phyloP scores from a whole-genome alignment of 2,329 filamentous ascomycete species.

The Rutstroemia sydowiana region DNA sequence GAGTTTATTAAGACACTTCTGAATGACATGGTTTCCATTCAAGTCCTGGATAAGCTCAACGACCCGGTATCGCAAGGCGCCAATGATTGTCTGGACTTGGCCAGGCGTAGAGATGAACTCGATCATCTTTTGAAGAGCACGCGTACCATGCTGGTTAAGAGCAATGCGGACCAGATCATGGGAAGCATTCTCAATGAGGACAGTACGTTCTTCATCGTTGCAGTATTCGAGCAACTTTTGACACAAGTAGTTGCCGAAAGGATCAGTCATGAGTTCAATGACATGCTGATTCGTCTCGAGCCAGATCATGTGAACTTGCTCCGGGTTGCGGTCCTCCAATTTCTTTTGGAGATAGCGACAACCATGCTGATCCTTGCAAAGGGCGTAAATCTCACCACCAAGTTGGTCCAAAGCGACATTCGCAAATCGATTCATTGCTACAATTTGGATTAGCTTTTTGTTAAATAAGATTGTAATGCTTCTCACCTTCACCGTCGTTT shows the following conservation, averaged over 20 bases:
- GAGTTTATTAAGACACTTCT: slow-evolving; percentile 97
- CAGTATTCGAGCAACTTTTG: slow-evolving; percentile 96
- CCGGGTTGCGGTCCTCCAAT: slow-evolving; percentile 78
- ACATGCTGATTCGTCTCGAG: slow-evolving; percentile 89
- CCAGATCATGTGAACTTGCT: slow-evolving; percentile 89
- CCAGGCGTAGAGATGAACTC: slow-evolving; percentile 83
- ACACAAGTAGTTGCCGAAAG: slow-evolving; percentile 98
- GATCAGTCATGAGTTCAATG: slow-evolving; percentile 96
- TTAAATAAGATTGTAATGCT: background rate
- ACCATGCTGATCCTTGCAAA: slow-evolving; percentile 97
- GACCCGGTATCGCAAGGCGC: slow-evolving; percentile 73
- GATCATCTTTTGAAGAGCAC: slow-evolving; percentile 98
- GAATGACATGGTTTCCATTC: slow-evolving; percentile 98
- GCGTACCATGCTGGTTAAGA: slow-evolving; percentile 92
- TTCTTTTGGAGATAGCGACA: slow-evolving; percentile 97
- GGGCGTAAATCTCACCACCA: slow-evolving; percentile 72
- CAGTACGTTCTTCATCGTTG: slow-evolving; percentile 89
- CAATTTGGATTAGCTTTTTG: slow-evolving; percentile 13
- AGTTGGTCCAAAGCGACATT: slow-evolving; percentile 77
- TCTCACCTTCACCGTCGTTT: slow-evolving; percentile 62
- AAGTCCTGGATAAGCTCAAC: slow-evolving; percentile 94
- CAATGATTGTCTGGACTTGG: slow-evolving; percentile 82
- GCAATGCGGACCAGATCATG: slow-evolving; percentile 87
- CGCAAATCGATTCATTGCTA: slow-evolving; percentile 71
- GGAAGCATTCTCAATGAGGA: slow-evolving; percentile 83